Evolutionary conservation across 371 early-diverging fungal species (phyloP).

Genomic region (Globomyces sp.): DNA sequence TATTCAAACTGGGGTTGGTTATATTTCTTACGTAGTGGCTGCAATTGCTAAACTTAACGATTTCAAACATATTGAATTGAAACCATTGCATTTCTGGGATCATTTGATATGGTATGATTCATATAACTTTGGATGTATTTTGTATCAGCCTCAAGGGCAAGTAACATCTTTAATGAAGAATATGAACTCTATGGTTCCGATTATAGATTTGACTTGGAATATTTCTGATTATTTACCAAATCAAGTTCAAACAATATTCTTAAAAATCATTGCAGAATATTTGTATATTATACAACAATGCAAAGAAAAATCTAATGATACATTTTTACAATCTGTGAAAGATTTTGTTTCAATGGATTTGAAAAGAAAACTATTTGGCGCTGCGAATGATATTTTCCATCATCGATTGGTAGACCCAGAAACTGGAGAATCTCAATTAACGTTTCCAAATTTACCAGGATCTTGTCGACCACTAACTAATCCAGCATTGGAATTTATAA

Average conservation of each 20-base stretch:
- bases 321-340: not conserved
- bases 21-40: constrained; percentile 67
- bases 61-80: constrained; percentile 68
- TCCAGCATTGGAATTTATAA: constrained; percentile 76
- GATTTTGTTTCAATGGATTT: constrained; percentile 5
- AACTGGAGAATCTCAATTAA: constrained; percentile 23
- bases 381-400: not conserved
- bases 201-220: constrained; percentile 79
- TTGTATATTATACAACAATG: constrained; percentile 18
- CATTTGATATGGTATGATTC: constrained; percentile 91
- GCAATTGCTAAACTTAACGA: constrained; percentile 68
- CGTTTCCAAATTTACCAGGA: constrained; percentile 70
- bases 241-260: constrained; percentile 67
- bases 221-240: constrained; percentile 82
- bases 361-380: constrained; percentile 5
- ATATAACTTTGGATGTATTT: constrained; percentile 83
- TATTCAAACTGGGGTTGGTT: constrained; percentile 67
- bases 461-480: constrained; percentile 58
- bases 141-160: constrained; percentile 16
- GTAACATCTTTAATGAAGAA: constrained; percentile 4
- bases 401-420: constrained; percentile 1
- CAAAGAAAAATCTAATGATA: constrained; percentile 1
- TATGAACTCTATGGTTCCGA: not conserved
- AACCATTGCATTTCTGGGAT: constrained; percentile 69
- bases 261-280: constrained; percentile 35